These are phyloP conservation scores for Malus hybrid DNA, from an alignment of 331 rosid species.

Conservation along the genomic window DNA sequence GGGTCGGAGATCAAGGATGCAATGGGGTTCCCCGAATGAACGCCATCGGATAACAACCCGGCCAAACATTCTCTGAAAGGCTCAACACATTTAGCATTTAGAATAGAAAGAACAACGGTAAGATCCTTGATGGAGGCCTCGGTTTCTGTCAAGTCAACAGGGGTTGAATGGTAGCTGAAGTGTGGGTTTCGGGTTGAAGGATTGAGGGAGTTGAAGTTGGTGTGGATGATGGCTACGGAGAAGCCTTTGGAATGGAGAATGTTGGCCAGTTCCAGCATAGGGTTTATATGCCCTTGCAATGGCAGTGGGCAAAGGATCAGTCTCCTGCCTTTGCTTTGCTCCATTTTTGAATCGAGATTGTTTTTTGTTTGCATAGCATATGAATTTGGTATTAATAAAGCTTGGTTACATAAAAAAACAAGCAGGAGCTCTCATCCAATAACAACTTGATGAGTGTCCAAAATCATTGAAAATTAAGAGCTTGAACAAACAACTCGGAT, in stretches of 20 bases:
- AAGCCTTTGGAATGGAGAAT: constrained; percentile 20
- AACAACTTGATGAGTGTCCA: too few relatives aligned
- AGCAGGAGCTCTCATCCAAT: too few relatives aligned
- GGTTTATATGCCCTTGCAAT: constrained; percentile 20
- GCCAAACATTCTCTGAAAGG: constrained; percentile 27
- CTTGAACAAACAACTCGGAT: too few relatives aligned
- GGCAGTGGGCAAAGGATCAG: constrained; percentile 23
- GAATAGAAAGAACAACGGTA: background rate
- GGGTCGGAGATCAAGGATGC: constrained; percentile 46
- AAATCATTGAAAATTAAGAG: too few relatives aligned
- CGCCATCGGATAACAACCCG: constrained; percentile 7
- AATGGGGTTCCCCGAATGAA: constrained; percentile 20
- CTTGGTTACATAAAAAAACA: too few relatives aligned
- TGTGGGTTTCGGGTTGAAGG: background rate
- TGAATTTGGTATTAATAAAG: too few relatives aligned
- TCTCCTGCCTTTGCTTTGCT: constrained; percentile 11
- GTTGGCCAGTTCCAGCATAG: constrained; percentile 20
- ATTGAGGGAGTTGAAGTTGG: too few relatives aligned
- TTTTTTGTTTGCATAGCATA: too few relatives aligned
- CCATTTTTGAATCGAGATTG: background rate
- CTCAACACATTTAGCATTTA: constrained; percentile 8
- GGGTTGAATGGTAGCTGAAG: constrained; percentile 13
- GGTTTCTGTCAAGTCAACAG: background rate
- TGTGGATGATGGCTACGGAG: constrained; percentile 5
- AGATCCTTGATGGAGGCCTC: background rate